These are phyloP conservation scores for Gentiana straminea DNA, from an alignment of 257 asterid species.

Conservation along the genomic window DNA sequence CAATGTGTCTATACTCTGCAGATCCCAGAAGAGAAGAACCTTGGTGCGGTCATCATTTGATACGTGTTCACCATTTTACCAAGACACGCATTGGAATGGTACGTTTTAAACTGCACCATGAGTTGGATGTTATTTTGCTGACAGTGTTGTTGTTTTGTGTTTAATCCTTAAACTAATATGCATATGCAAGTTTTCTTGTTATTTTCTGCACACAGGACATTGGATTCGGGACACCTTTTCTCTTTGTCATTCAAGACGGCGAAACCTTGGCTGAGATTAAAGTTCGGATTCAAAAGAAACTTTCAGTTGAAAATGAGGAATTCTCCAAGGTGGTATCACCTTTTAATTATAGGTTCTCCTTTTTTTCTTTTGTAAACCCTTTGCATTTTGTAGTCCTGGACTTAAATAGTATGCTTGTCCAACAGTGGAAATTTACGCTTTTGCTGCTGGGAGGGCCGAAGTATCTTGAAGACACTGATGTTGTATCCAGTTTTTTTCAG, in stretches of 20 bases:
- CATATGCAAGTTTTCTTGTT: too few species aligned
- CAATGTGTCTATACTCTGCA: background rate
- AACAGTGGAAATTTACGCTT: conserved; percentile 91
- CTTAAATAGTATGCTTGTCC: conserved; percentile 6
- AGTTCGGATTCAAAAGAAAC: conserved; percentile 73
- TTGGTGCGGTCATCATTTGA: conserved; percentile 10
- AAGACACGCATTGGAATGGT: conserved; percentile 10
- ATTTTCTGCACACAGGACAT: conserved; percentile 44
- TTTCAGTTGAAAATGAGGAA: conserved; percentile 84
- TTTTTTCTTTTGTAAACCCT: background rate
- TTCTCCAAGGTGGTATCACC: conserved; percentile 55
- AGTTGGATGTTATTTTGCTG: too few species aligned
- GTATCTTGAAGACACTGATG: conserved; percentile 81
- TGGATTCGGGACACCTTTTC: conserved; percentile 94
- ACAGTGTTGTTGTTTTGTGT: too few species aligned
- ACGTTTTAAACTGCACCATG: conserved; percentile 1
- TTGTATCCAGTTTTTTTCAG: conserved; percentile 80
- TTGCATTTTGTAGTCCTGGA: background rate
- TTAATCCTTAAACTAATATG: too few species aligned
- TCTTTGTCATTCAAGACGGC: conserved; percentile 81
- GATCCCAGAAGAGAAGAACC: conserved; percentile 16
- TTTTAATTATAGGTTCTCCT: conserved; percentile 2
- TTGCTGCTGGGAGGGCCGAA: conserved; percentile 91
- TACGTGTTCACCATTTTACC: conserved; percentile 13
- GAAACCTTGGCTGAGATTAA: conserved; percentile 80